Conservation (phyloP, 306 rosid species). For the Sphenostylis stenocarpa region DNA sequence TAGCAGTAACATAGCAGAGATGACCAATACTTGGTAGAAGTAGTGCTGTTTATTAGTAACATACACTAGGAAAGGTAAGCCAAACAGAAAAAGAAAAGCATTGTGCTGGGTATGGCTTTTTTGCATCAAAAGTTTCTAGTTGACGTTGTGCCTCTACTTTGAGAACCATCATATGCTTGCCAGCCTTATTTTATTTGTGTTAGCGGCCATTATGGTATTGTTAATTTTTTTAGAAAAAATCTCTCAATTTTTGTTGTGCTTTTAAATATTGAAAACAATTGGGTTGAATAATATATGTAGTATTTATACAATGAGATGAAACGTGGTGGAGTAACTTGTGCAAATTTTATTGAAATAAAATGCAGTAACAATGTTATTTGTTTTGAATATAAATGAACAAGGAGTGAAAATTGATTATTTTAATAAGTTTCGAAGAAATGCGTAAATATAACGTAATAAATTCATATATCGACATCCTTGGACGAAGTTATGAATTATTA, state of each 20-base stretch:
- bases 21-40: not conserved
- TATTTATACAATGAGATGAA: too few species aligned
- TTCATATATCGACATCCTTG: too few species aligned
- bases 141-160: not conserved
- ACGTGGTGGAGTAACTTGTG: too few species aligned
- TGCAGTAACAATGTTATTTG: too few species aligned
- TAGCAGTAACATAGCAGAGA: not conserved
- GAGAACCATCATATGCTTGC: not conserved
- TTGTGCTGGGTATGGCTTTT: constrained; percentile 5
- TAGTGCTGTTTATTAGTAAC: not conserved
- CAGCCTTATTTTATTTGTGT: not conserved
- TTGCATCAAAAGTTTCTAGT: not conserved
- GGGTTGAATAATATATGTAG: not conserved
- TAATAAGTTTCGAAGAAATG: too few species aligned
- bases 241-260: not conserved
- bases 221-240: not conserved
- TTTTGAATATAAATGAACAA: too few species aligned
- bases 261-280: not conserved
- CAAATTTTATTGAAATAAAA: too few species aligned
- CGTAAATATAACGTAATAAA: too few species aligned
- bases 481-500: too few species aligned
- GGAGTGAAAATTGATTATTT: too few species aligned
- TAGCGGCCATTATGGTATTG: not conserved
- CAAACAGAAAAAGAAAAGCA: not conserved
- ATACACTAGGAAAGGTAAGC: not conserved